Conservation (phyloP, 139 green algal species). For the Chlamydomonas urium region DNA sequence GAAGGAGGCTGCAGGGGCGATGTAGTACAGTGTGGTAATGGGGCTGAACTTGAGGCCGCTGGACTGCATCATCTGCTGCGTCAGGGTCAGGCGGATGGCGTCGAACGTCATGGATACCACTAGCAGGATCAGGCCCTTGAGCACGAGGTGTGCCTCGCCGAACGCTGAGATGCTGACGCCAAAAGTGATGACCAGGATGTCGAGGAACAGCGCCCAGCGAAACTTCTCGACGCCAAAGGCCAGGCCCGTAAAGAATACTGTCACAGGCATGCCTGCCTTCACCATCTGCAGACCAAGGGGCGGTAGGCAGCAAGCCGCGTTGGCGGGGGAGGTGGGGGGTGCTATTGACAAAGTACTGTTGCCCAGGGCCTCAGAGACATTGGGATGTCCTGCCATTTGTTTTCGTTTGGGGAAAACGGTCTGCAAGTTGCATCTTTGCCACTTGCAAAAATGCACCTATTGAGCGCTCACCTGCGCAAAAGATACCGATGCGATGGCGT, state of each 20-base stretch:
- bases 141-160: slow-evolving; percentile 72
- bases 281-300: no score
- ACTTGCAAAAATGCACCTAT: no score
- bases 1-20: slow-evolving; percentile 53
- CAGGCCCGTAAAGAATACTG: slow-evolving; percentile 46
- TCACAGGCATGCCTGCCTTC: slow-evolving; percentile 68
- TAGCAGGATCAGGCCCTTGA: slow-evolving; percentile 70
- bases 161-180: slow-evolving; percentile 62
- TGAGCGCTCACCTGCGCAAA: slow-evolving; percentile 8
- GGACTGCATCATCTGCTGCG: slow-evolving; percentile 25
- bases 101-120: slow-evolving; percentile 61
- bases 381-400: no score
- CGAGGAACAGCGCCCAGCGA: slow-evolving; percentile 24
- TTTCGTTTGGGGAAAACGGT: no score
- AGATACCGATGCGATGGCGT: neutral
- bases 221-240: slow-evolving; percentile 59
- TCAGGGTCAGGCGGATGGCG: slow-evolving; percentile 53
- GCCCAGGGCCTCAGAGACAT: no score
- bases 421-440: no score
- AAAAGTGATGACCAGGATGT: slow-evolving; percentile 67
- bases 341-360: no score
- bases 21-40: slow-evolving; percentile 79
- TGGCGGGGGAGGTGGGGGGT: no score
- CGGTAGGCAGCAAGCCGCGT: no score
- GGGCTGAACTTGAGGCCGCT: slow-evolving; percentile 63